Evolutionary conservation across 192 early-diverging fungal genomes (phyloP).

Genomic region (Radiomyces spectabilis): DNA sequence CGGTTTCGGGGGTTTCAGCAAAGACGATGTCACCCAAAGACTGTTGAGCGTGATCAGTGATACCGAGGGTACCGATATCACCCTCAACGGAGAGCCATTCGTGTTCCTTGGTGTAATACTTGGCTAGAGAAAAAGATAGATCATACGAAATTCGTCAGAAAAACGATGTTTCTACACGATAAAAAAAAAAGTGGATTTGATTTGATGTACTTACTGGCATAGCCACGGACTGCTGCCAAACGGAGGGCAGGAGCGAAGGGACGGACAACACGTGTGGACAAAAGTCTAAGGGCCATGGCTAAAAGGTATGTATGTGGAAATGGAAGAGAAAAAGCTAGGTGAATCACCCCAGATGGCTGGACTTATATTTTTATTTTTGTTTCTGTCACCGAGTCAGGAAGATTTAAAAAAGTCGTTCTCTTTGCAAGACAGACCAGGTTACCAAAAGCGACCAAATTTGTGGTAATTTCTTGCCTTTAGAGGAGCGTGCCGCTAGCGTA

Average conservation of each 20-base stretch:
- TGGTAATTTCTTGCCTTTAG: too few relatives aligned
- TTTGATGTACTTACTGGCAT: constrained; percentile 44
- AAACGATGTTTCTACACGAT: background rate
- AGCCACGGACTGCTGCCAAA: constrained; percentile 28
- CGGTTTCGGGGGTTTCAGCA: constrained; percentile 77
- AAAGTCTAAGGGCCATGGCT: constrained; percentile 10
- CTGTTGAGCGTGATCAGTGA: constrained; percentile 87
- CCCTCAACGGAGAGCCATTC: constrained; percentile 83
- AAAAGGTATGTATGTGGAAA: too few relatives aligned
- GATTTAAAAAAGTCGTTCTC: too few relatives aligned
- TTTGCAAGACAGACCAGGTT: too few relatives aligned
- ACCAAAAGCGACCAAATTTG: too few relatives aligned
- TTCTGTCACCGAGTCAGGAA: too few relatives aligned
- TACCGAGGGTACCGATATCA: constrained; percentile 78
- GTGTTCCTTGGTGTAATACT: constrained; percentile 79
- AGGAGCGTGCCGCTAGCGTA: too few relatives aligned
- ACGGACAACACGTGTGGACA: constrained; percentile 11
- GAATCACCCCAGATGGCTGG: too few relatives aligned
- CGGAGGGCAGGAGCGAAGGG: constrained; percentile 10
- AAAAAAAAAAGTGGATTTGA: background rate
- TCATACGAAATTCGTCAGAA: background rate
- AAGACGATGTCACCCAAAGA: constrained; percentile 93
- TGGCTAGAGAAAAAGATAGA: constrained; percentile 28
- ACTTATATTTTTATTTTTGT: too few relatives aligned
- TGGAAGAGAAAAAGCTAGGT: too few relatives aligned